Evolutionary conservation across 371 early-diverging fungal genomes (phyloP), one percentile per base, ranked within the genome.

Genomic region (Capillidium heterosporum): DNA sequence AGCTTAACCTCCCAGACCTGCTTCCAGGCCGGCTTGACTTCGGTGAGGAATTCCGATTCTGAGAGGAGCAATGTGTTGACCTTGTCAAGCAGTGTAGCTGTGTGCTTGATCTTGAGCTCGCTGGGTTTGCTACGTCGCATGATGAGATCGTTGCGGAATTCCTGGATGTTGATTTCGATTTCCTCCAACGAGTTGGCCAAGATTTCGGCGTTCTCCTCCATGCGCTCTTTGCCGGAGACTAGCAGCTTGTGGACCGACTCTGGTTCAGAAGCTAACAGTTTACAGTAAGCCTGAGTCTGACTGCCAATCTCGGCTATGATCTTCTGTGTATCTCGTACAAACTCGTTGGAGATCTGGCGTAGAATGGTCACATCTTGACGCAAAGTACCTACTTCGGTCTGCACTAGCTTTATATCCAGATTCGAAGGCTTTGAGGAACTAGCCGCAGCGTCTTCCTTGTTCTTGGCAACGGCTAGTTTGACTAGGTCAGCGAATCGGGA

Each of bases 1-100:
- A 88, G 64, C 66, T 86, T 85, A 1, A 68, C 70, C 60, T 87
- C 86, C 88, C 87, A 88, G 0, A 78, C 78, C 64, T 71, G 73
- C 61, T 86, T 87, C 89, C 89, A 88, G 3, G 65, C 64, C 0
- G 85, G 77, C 28, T 79, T 72, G 7, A 73, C 62, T 13, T 69
- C 61, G 47, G 73, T 66, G 21, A 86, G 67, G n/a, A 69, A 71
- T n/a, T 67, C 61, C 21, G 63, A 57, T 46, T 55, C 55, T 21
- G 7, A 8, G n/a, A 55, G 19, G 13, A 55, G 27, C 48, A 48
- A 10, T 3, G 11, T 17, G 8, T 72, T 63, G 39, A 85, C 70
- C 26, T 64, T 64, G 0, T 65, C 57, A 29, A 78, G 70, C 26
- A 75, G 77, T 0, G 54, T 35, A 1, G 54, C 65, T 17, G 87